Conservation (phyloP, 208 protist species). For the Crithidia acanthocephali region DNA sequence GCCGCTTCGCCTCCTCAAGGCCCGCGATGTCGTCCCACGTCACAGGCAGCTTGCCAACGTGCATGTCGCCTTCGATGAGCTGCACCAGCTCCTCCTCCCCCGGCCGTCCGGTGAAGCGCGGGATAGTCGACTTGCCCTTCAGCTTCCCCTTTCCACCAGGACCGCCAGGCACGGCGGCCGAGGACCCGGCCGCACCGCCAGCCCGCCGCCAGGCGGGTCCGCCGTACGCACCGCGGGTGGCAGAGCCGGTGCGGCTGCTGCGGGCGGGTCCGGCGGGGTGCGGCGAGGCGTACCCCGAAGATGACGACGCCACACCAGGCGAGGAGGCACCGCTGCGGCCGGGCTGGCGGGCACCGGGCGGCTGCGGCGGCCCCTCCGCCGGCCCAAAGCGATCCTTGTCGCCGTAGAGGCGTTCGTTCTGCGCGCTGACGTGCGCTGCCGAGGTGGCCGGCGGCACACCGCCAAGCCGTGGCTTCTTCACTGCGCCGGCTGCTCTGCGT, state of each 20-base stretch:
- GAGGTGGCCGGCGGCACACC: not conserved
- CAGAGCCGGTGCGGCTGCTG: slow-evolving; percentile 15
- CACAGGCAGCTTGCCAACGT: slow-evolving; percentile 64
- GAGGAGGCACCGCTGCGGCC: slow-evolving; percentile 13
- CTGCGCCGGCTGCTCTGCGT: not conserved
- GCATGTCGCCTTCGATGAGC: slow-evolving; percentile 88
- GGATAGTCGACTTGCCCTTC: slow-evolving; percentile 28
- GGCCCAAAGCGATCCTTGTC: slow-evolving; percentile 88
- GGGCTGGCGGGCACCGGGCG: not conserved
- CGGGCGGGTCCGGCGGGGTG: not conserved
- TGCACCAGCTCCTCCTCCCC: slow-evolving; percentile 87
- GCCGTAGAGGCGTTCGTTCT: slow-evolving; percentile 69
- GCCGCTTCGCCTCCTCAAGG: slow-evolving; percentile 88
- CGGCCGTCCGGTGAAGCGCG: slow-evolving; percentile 60
- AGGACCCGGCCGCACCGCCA: not conserved
- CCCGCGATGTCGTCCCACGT: slow-evolving; percentile 92
- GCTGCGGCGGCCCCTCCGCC: slow-evolving; percentile 31
- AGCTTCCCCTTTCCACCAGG: not conserved
- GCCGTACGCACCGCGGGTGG: not conserved
- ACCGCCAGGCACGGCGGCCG: not conserved
- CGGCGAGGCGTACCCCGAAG: not conserved
- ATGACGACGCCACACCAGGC: not conserved
- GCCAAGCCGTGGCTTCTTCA: slow-evolving; percentile 22
- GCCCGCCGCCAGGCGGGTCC: not conserved
- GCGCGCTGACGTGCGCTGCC: slow-evolving; percentile 29